Evolutionary conservation across 2,329 filamentous ascomycete species (phyloP).

Genomic region (Talaromyces atroroseus): DNA sequence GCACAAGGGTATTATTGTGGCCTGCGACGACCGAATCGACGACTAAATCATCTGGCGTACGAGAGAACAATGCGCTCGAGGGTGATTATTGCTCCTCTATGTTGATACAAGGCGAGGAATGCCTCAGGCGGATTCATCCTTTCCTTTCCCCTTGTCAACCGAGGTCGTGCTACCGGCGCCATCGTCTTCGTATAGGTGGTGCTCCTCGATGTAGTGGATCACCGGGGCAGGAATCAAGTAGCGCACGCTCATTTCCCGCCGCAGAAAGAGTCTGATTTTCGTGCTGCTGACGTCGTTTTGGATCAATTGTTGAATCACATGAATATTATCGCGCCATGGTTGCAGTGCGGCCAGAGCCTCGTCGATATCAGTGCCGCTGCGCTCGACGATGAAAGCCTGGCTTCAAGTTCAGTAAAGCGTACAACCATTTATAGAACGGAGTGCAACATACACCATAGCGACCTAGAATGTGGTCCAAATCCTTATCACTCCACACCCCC

Average conservation of each 20-base stretch:
- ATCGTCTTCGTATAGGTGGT: constrained; percentile 59
- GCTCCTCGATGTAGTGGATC: constrained; percentile 66
- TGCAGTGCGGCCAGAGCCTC: constrained; percentile 78
- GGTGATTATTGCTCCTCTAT: no score
- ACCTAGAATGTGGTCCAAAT: constrained; percentile 82
- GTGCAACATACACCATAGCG: constrained; percentile 58
- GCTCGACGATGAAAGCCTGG: constrained; percentile 74
- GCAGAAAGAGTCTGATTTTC: constrained; percentile 74
- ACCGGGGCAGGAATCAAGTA: constrained; percentile 70
- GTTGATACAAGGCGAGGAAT: not conserved
- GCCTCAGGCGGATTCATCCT: constrained; percentile 24
- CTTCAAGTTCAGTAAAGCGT: not conserved
- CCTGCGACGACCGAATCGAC: no score
- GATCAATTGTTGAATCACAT: constrained; percentile 82
- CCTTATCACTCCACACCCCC: constrained; percentile 75
- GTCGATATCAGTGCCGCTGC: constrained; percentile 81
- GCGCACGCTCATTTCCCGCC: constrained; percentile 74
- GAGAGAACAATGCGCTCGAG: not conserved
- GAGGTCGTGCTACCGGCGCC: constrained; percentile 20
- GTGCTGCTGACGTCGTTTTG: constrained; percentile 78
- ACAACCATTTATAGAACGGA: not conserved
- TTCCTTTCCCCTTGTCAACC: constrained; percentile 31
- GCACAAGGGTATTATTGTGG: no score
- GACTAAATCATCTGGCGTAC: not conserved
- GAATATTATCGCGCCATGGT: constrained; percentile 78